Base-by-base conservation (phyloP, 306 rosid species). In the Sesbania bispinosa region DNA sequence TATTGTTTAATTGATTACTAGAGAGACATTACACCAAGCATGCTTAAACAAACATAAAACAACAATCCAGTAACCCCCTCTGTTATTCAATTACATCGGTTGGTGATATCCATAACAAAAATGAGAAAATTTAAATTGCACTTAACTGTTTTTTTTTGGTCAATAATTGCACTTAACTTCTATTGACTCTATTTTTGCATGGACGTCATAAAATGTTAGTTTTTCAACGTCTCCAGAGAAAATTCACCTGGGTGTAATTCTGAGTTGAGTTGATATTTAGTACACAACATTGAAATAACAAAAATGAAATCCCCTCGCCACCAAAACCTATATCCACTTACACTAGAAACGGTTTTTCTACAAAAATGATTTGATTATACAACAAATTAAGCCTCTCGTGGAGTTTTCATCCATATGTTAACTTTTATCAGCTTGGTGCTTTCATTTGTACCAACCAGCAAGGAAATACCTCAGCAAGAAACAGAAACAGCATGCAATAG, bases 361-460 rank as follows among this genome's bases (percentile, higher is more conserved):
- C 81, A 79, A 67, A 58, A 71, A 69, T 78, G 83, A 21, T 79
- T 71, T n/a, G n/a, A n/a, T n/a, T n/a, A 71, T 66, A 79, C 81
- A 79, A 71, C 77, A 79, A 42, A 60, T 19, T 15, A 62, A 43
- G 54, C 20, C 60, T 33, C 21, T 10, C 16, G n/a, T n/a, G n/a
- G n/a, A n/a, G n/a, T n/a, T n/a, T n/a, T n/a, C n/a, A n/a, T n/a
- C n/a, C n/a, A n/a, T n/a, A 15, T 0, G 13, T 32, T 7, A 20
- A 20, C 46, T 59, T 10, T 27, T 21, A 68, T 55, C 52, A 13
- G 16, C 65, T 74, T 51, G 30, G 46, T 26, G 32, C 77, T 72
- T 60, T 94, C 84, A 94, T 78, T 94, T 91, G 81, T 94, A 94
- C 99, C 99, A 94, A 54, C 99, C 99, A 21, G 99, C 87, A 54